Evolutionary conservation across 1,139 yeast genomes (phyloP), one percentile per base, ranked within the genome.

Genomic region (Yamadazyma friedrichii): DNA sequence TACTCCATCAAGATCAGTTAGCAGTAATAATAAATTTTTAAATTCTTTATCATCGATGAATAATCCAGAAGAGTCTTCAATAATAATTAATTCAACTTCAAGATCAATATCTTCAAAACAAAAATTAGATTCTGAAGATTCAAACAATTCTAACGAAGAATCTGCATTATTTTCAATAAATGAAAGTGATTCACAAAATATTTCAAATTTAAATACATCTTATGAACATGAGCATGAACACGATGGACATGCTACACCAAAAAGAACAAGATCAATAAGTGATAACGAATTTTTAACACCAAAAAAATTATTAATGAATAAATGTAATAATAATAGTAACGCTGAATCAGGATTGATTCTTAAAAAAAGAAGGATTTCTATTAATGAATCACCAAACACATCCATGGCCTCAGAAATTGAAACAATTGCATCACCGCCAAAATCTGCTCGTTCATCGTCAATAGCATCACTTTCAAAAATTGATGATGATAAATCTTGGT

Each of bases 321-420:
- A 38, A 32, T 12, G 29, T 9, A n/a, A 8, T 9, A 11, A 15
- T 11, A 3, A 15, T 22, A 16, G 15, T 34, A 15, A 17, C 17
- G 13, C 38, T 8, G 15, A 17, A 15, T 3, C 13, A 22, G 16
- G 10, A 9, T n/a, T n/a, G n/a, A 31, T 28, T n/a, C 32, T 42
- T 12, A 42, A 39, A 26, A 46, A 42, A 31, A 46, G 47, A 39
- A 38, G 46, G 36, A 32, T 46, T 39, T 46, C 52, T 4, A 39
- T 54, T 6, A 48, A 49, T 6, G 66, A 56, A 31, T 63, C 76
- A 3, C 76, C 76, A 1, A 67, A 64, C 42, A 57, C 62, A 42
- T 58, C 65, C 8, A 55, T 68, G 33, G 76, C 76, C 25, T 58
- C 71, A 2, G 64, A 61, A 44, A 64, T 69, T 32, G 72, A 65